These are phyloP conservation scores for Nitzschia sp. DNA, from an alignment of 108 stramenopile genomes.

Conservation along the genomic window DNA sequence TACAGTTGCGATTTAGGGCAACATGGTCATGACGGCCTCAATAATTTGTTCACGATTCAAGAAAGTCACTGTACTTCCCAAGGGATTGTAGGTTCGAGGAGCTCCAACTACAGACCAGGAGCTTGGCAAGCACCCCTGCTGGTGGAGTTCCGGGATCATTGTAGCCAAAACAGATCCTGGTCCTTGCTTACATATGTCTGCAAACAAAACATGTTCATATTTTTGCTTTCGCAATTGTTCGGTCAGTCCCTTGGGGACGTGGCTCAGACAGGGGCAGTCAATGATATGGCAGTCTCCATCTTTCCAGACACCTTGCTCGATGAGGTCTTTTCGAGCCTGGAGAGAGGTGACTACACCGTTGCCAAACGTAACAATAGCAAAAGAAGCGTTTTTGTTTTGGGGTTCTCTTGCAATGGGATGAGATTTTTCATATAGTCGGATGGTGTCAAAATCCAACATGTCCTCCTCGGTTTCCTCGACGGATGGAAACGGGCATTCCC, in stretches of 20 bases:
- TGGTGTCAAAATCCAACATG: constrained; percentile 59
- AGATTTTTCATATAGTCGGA: constrained; percentile 16
- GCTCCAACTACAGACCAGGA: constrained; percentile 73
- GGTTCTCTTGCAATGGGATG: neutral
- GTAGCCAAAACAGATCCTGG: constrained; percentile 66
- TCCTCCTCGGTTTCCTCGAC: constrained; percentile 24
- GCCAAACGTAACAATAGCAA: constrained; percentile 77
- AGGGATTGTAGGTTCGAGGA: constrained; percentile 76
- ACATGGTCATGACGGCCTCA: neutral
- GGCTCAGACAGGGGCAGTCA: constrained; percentile 76
- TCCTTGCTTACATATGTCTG: constrained; percentile 86
- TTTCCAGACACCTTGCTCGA: constrained; percentile 28
- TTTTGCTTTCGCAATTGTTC: constrained; percentile 18
- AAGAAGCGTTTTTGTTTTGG: constrained; percentile 23
- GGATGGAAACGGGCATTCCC: constrained; percentile 63
- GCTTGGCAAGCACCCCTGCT: constrained; percentile 29
- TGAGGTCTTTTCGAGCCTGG: constrained; percentile 51
- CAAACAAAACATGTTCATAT: constrained; percentile 71
- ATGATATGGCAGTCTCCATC: constrained; percentile 67
- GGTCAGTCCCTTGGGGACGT: constrained; percentile 56
- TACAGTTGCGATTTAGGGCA: neutral
- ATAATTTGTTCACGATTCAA: constrained; percentile 22
- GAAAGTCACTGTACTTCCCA: constrained; percentile 50
- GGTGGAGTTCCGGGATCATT: constrained; percentile 56
- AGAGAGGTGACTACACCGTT: constrained; percentile 82